These are phyloP conservation scores for Karstenula rhodostoma DNA, from an alignment of 2,329 filamentous ascomycete species.

Conservation along the genomic window DNA sequence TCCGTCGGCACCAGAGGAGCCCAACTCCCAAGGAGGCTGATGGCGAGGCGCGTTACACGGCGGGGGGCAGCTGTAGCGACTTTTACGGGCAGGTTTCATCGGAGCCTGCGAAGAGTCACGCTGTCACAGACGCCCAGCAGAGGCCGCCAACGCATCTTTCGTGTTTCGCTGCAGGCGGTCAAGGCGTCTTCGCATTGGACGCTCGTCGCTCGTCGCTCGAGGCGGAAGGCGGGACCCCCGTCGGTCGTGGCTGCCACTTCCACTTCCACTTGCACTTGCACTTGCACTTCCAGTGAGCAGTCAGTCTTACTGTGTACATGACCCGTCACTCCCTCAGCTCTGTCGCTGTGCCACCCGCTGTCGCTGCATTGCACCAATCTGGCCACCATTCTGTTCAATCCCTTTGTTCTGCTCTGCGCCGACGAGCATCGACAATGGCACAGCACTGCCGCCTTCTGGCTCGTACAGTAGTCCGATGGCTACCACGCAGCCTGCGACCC, in stretches of 20 bases:
- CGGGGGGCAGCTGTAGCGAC: neutral
- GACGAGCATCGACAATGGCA: neutral
- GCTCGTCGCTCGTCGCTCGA: no score
- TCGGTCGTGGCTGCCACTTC: constrained; percentile 11
- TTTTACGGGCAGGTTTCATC: neutral
- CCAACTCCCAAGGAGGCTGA: constrained; percentile 15
- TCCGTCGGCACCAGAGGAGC: constrained; percentile 1
- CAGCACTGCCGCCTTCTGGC: constrained; percentile 7
- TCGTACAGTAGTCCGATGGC: constrained; percentile 31
- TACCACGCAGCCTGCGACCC: constrained; percentile 24
- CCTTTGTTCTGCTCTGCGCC: neutral
- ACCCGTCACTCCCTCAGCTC: neutral
- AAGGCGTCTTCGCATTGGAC: neutral
- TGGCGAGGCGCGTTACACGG: constrained; percentile 9
- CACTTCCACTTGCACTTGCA: no score
- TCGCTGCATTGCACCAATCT: no score
- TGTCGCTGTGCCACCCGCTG: neutral
- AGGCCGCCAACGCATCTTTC: neutral
- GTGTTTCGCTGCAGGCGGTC: neutral
- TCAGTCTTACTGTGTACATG: neutral
- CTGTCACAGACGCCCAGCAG: neutral
- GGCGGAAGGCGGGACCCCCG: constrained; percentile 5
- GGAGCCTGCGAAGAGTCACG: constrained; percentile 8
- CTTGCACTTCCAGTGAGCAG: constrained; percentile 10
- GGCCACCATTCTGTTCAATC: neutral